These are phyloP conservation scores for Saturnispora diversa DNA, from an alignment of 805 yeast species.

Conservation along the genomic window DNA sequence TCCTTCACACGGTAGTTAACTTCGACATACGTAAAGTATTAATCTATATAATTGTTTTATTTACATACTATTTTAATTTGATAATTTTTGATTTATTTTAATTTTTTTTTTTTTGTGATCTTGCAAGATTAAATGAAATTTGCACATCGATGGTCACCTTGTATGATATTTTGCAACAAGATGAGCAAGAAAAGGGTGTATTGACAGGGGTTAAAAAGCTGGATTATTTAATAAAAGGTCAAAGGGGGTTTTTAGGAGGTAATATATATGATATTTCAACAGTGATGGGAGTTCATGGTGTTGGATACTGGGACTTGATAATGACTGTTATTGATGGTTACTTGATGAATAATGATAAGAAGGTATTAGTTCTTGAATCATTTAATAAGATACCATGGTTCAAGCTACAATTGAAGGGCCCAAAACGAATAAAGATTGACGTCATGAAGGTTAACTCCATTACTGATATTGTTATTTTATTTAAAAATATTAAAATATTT, in stretches of 20 bases:
- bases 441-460: slow-evolving; percentile 16
- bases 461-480: slow-evolving; percentile 18
- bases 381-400: slow-evolving; percentile 24
- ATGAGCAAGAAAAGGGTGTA: slow-evolving; percentile 5
- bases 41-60: neutral
- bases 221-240: slow-evolving; percentile 17
- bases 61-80: neutral
- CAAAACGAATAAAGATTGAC: slow-evolving; percentile 12
- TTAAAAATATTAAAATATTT: slow-evolving; percentile 17
- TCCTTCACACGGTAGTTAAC: slow-evolving; percentile 27
- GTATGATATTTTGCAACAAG: neutral
- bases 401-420: slow-evolving; percentile 13
- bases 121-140: neutral
- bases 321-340: slow-evolving; percentile 8
- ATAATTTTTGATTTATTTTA: neutral
- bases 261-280: slow-evolving; percentile 25
- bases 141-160: neutral
- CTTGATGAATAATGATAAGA: neutral
- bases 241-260: slow-evolving; percentile 19
- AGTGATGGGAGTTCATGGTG: slow-evolving; percentile 20
- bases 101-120: neutral
- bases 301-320: slow-evolving; percentile 25
- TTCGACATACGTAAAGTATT: neutral
- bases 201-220: slow-evolving; percentile 19
- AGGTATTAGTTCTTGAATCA: slow-evolving; percentile 16